phyloP scores from a whole-genome alignment of 108 stramenopile genomes.

The Pseudonitzschia delicatissima region DNA sequence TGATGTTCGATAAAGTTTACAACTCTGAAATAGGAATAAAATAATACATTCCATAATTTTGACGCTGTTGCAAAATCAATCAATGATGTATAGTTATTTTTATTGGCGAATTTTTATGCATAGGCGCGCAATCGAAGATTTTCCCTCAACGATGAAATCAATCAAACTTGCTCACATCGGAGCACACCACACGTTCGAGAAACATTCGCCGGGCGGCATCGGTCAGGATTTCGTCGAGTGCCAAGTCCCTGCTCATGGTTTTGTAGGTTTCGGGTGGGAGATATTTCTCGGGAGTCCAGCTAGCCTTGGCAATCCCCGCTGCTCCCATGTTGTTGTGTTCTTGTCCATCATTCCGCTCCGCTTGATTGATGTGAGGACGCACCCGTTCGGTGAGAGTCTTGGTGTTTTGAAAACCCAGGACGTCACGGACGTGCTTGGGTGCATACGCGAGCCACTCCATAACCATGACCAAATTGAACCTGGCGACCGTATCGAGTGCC shows the following conservation, averaged over 20 bases:
- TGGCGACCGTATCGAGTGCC: conserved; percentile 64
- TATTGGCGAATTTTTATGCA: too few relatives aligned
- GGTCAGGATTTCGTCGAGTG: conserved; percentile 75
- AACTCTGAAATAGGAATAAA: too few relatives aligned
- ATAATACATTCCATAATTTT: too few relatives aligned
- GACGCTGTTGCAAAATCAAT: too few relatives aligned
- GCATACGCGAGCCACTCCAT: conserved; percentile 88
- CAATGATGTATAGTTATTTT: too few relatives aligned
- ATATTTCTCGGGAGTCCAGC: conserved; percentile 69
- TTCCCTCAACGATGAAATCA: too few relatives aligned
- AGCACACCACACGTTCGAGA: conserved; percentile 74
- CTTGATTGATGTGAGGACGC: conserved; percentile 69
- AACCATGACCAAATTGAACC: conserved; percentile 66
- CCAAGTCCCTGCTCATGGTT: conserved; percentile 76
- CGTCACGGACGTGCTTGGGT: conserved; percentile 44
- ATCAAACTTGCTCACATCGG: conserved; percentile 17
- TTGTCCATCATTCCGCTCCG: conserved; percentile 71
- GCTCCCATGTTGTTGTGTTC: conserved; percentile 68
- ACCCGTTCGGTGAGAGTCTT: conserved; percentile 60
- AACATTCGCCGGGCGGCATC: conserved; percentile 79
- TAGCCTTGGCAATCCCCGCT: conserved; percentile 67
- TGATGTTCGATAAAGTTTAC: too few relatives aligned
- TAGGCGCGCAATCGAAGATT: too few relatives aligned
- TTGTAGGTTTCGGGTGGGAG: conserved; percentile 52
- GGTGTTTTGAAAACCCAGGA: conserved; percentile 69